Evolutionary conservation across 805 yeast species (phyloP), one percentile per base, ranked within the genome.

Genomic region (Candida caryicola): DNA sequence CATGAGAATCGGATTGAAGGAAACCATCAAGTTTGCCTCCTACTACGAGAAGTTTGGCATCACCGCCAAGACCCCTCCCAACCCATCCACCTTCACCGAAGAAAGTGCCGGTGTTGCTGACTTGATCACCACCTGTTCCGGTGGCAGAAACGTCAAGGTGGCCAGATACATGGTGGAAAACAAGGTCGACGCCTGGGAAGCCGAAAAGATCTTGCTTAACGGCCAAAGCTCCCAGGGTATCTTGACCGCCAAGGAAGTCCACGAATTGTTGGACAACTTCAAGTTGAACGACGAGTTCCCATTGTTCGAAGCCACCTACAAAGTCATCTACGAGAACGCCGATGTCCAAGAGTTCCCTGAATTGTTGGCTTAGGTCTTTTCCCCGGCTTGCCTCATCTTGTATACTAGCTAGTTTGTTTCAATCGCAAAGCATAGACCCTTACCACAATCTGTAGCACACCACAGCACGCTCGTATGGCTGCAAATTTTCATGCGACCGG

Each of bases 21-120:
- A 93, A 71, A 87, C 85, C 57, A 85, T 90, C 62, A 77, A 77
- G 59, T 93, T 93, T 64, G 93, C 95, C 29, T 47, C 51, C 15
- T 57, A 60, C 47, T 59, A 57, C 49, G 73, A 79, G 55, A 74
- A 73, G 52, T 90, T 86, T 69, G 93, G 69, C 15, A 62, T 63
- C 47, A 55, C 51, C 39, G 53, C 63, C 39, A 35, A 43, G 17
- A 33, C 53, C 79, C 81, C 90, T 82, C 80, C 85, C 50, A 67
- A 77, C 44, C 76, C 85, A 21, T 72, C 79, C 41, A 93, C 99
- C 18, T 90, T 90, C 66, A 86, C 95, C 47, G 83, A 82, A 61
- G 98, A 93, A 68, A 77, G 88, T 47, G 96, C 96, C 16, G 99
- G 99, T 68, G 98, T 93, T 40, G 99, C 99, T 27, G 99, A 93